Evolutionary conservation across 75 land plant genomes (phyloP).

Genomic region (Cunninghamia lanceolata): DNA sequence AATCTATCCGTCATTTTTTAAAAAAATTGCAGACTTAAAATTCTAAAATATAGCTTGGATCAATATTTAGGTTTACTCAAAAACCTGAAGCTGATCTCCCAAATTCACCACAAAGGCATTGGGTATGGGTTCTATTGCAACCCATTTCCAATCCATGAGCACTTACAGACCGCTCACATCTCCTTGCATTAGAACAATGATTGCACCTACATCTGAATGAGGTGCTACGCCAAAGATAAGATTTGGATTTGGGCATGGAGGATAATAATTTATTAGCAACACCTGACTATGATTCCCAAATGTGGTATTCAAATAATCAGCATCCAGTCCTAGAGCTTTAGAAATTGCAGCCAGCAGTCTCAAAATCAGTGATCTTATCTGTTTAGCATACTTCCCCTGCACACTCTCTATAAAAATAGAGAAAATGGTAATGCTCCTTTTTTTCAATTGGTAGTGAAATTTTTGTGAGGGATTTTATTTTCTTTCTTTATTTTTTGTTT

Average conservation of each 20-base stretch:
- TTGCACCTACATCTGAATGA: slow-evolving; percentile 46
- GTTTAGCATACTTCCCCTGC: slow-evolving; percentile 29
- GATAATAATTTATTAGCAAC: slow-evolving; percentile 52
- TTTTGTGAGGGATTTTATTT: background rate
- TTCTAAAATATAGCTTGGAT: too few relatives aligned
- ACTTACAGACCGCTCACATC: slow-evolving; percentile 4
- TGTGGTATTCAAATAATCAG: slow-evolving; percentile 24
- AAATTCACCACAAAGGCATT: slow-evolving; percentile 23
- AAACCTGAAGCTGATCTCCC: slow-evolving; percentile 22
- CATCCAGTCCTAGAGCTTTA: slow-evolving; percentile 52
- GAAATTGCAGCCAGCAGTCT: slow-evolving; percentile 42
- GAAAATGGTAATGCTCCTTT: background rate
- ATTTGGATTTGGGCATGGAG: slow-evolving; percentile 42
- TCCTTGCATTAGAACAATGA: slow-evolving; percentile 38
- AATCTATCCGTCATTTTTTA: background rate
- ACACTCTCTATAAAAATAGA: slow-evolving; percentile 17
- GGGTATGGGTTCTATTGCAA: slow-evolving; percentile 14
- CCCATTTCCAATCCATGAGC: slow-evolving; percentile 17
- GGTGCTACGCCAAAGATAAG: slow-evolving; percentile 17
- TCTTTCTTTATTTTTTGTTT: background rate
- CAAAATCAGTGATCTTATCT: slow-evolving; percentile 20
- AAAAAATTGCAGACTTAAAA: too few relatives aligned
- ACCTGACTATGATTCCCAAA: slow-evolving; percentile 45
- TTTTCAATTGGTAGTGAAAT: background rate
- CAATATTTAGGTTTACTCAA: background rate